Percentiles rank a stretch among this genome's conserved stretches.
phyloP scores from a whole-genome alignment of 2,329 filamentous ascomycete genomes.

The Fusarium austroafricanum region DNA sequence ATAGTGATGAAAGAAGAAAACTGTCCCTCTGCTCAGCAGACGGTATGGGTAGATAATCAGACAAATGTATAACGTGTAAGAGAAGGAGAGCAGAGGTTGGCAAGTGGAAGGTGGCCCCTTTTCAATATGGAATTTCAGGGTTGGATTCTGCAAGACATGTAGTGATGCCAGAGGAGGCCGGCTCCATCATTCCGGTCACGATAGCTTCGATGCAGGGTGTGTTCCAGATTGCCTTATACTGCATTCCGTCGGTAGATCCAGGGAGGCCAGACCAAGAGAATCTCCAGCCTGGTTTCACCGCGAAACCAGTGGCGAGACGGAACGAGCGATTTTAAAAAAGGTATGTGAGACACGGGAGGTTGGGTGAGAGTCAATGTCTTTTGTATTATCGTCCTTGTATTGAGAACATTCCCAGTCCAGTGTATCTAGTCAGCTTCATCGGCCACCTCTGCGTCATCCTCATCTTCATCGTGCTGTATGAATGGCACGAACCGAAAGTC shows the following conservation, averaged over 20 bases:
- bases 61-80: background rate
- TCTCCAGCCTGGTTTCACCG: background rate
- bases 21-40: conserved; percentile 18
- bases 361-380: conserved; percentile 1
- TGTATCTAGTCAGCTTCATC: conserved; percentile 20
- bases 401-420: conserved; percentile 2
- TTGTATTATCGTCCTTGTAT: conserved; percentile 3
- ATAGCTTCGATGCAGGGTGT: background rate
- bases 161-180: conserved; percentile 22
- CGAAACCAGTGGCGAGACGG: background rate
- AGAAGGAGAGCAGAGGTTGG: too few relatives aligned
- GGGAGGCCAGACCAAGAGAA: conserved; percentile 9
- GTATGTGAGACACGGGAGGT: conserved; percentile 4
- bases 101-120: conserved; percentile 14
- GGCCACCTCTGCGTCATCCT: conserved; percentile 40
- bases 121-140: conserved; percentile 9
- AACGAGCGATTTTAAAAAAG: background rate
- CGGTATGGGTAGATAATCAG: background rate
- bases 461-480: conserved; percentile 66
- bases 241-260: conserved; percentile 38
- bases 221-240: conserved; percentile 24
- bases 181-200: conserved; percentile 33
- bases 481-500: conserved; percentile 87
- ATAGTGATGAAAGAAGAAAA: conserved; percentile 8
- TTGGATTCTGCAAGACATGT: background rate